A percentile compares a stretch with the other conserved stretches of the same genome.
Conservation (phyloP, 345 rosid species). For the Hibiscus tridactylites region DNA sequence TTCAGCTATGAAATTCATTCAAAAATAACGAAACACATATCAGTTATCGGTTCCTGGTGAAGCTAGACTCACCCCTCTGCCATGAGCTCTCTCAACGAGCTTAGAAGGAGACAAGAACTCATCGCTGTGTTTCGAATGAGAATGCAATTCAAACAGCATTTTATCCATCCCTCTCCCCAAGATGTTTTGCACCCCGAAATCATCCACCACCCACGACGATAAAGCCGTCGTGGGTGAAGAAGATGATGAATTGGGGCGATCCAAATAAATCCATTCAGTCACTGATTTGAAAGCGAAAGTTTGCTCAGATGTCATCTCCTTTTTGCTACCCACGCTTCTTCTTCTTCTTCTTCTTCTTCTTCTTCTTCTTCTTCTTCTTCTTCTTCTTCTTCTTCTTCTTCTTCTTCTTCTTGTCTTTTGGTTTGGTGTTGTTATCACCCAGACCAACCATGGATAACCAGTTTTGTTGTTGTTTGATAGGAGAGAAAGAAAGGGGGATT, state of each 20-base stretch:
- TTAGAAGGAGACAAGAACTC: slow-evolving; percentile 87
- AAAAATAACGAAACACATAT: neutral
- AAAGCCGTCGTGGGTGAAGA: slow-evolving; percentile 19
- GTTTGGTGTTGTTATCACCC: slow-evolving; percentile 11
- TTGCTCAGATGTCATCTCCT: slow-evolving; percentile 69
- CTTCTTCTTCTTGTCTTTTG: slow-evolving; percentile 47
- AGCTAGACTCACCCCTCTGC: neutral
- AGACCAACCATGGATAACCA: slow-evolving; percentile 9
- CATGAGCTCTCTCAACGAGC: slow-evolving; percentile 12
- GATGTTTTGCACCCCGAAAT: slow-evolving; percentile 44
- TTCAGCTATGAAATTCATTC: neutral
- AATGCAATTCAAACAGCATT: slow-evolving; percentile 73
- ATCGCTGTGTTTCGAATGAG: slow-evolving; percentile 84
- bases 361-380: slow-evolving; percentile 74
- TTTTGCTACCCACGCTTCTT: slow-evolving; percentile 70
- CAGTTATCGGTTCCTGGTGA: too few relatives aligned
- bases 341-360: slow-evolving; percentile 71
- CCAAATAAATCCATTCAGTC: slow-evolving; percentile 58
- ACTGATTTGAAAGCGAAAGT: slow-evolving; percentile 49
- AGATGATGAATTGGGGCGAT: slow-evolving; percentile 12
- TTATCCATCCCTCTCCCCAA: slow-evolving; percentile 27
- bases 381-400: slow-evolving; percentile 72
- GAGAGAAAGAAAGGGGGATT: neutral
- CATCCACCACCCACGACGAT: slow-evolving; percentile 34
- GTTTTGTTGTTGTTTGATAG: neutral